Evolutionary conservation across 225 moss, liverwort and hornwort genomes (phyloP).

Genomic region (Asterella californica): DNA sequence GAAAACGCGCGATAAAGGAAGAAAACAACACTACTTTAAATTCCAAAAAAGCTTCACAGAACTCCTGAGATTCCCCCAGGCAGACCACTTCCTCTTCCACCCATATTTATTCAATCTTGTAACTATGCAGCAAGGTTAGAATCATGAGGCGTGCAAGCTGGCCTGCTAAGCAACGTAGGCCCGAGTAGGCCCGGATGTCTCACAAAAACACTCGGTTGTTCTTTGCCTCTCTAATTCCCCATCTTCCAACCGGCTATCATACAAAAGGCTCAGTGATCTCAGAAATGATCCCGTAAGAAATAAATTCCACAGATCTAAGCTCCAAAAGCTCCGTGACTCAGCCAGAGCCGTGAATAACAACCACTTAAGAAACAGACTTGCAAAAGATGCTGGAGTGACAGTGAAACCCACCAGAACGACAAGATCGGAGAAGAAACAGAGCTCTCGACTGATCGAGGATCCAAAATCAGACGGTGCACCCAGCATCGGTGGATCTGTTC

Average conservation of each 20-base stretch:
- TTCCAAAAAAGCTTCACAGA: neutral
- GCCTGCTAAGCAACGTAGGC: neutral
- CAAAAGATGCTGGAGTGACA: neutral
- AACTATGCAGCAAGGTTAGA: too few species aligned
- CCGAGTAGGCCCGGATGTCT: neutral
- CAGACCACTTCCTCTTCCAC: neutral
- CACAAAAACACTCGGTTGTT: neutral
- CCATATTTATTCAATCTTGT: too few species aligned
- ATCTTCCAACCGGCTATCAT: neutral
- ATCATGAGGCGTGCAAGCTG: neutral
- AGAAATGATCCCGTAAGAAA: too few species aligned
- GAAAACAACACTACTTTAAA: neutral
- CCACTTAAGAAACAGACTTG: neutral
- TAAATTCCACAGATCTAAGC: neutral
- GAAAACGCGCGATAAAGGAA: neutral
- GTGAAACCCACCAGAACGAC: constrained; percentile 6
- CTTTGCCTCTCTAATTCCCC: neutral
- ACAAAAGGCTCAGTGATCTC: neutral
- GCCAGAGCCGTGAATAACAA: neutral
- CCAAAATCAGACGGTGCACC: neutral
- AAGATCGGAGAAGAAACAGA: neutral
- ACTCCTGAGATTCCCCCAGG: too few species aligned
- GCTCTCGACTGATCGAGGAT: neutral
- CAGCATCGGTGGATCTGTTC: constrained; percentile 7
- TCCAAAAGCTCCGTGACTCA: neutral